Conservation (phyloP, 208 protist genomes). For the Trypanosoma grayi region DNA sequence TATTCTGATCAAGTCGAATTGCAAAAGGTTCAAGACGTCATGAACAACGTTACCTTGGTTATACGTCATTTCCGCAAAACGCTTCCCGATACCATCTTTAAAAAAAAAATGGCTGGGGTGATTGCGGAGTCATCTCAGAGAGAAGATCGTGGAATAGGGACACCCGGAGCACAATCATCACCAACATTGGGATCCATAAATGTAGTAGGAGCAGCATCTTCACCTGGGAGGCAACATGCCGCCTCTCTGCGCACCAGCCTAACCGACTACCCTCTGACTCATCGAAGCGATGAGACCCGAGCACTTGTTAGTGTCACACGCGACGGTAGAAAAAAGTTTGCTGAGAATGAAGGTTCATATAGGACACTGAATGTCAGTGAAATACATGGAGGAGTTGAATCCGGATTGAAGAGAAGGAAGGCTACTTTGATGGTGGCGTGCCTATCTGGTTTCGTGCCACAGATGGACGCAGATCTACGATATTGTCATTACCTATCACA, state of each 20-base stretch:
- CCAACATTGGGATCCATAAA: background rate
- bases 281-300: background rate
- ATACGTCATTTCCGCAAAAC: conserved; percentile 11
- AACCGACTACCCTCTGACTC: background rate
- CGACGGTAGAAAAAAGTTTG: background rate
- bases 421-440: conserved; percentile 13
- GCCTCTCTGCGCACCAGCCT: background rate
- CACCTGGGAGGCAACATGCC: background rate
- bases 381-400: background rate
- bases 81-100: conserved; percentile 15
- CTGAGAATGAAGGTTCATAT: conserved; percentile 4
- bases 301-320: background rate
- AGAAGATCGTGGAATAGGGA: background rate
- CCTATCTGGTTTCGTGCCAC: conserved; percentile 10
- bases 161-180: background rate
- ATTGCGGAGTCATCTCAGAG: background rate
- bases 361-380: conserved; percentile 15
- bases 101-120: background rate
- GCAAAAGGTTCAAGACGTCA: conserved; percentile 10
- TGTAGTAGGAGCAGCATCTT: background rate
- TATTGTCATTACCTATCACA: conserved; percentile 17
- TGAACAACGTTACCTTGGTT: conserved; percentile 13
- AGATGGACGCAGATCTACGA: conserved; percentile 8
- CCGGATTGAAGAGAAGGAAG: conserved; percentile 5
- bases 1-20: conserved; percentile 8